A percentile compares a stretch with the other conserved stretches of the same genome.
These are phyloP conservation scores for Zygoascus biomembranicola DNA, from an alignment of 805 yeast genomes.

Conservation along the genomic window DNA sequence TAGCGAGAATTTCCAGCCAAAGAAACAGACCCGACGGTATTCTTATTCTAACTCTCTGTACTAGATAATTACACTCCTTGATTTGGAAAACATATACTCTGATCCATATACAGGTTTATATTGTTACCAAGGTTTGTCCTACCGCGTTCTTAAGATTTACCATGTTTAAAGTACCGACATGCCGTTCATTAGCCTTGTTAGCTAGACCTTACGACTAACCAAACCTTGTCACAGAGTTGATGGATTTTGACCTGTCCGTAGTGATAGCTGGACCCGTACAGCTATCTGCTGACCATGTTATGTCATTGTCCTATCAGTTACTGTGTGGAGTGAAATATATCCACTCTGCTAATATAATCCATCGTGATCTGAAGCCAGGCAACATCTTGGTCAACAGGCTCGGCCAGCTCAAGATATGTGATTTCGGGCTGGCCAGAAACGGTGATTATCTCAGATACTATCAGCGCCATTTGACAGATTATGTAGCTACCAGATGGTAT, in stretches of 20 bases:
- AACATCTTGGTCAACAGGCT: constrained; percentile 68
- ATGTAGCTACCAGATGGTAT: constrained; percentile 94
- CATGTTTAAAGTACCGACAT: no score
- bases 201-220: no score
- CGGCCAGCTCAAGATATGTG: constrained; percentile 80
- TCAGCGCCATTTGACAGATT: constrained; percentile 32
- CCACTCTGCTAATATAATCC: constrained; percentile 88
- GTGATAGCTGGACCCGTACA: constrained; percentile 62
- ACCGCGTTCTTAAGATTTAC: background rate
- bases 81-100: constrained; percentile 58
- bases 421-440: constrained; percentile 89
- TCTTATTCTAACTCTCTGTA: background rate
- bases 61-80: constrained; percentile 60
- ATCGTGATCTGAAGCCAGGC: constrained; percentile 88
- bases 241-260: constrained; percentile 71
- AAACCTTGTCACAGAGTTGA: constrained; percentile 40
- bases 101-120: constrained; percentile 79
- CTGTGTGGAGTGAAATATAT: constrained; percentile 81
- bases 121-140: constrained; percentile 52
- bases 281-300: constrained; percentile 77
- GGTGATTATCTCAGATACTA: constrained; percentile 29
- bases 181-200: no score
- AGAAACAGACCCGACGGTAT: background rate
- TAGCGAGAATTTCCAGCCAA: constrained; percentile 12
- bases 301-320: constrained; percentile 69